These are phyloP conservation scores for Termitomyces sp. DNA, from an alignment of 768 basidiomycete genomes.

Conservation along the genomic window DNA sequence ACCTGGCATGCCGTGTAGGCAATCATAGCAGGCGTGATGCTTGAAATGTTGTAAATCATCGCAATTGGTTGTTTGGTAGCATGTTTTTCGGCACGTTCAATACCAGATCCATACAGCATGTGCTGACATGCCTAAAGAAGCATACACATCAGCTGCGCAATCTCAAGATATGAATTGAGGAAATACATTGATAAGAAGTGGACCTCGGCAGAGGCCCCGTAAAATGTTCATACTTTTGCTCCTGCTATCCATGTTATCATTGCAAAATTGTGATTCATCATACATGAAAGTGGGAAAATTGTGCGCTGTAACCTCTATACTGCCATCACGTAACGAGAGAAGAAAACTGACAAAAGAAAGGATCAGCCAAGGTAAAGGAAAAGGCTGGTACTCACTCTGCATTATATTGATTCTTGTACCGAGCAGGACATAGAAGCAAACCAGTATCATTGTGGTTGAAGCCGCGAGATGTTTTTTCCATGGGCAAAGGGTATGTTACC, in stretches of 20 bases:
- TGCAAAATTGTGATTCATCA: neutral
- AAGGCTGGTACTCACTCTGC: neutral
- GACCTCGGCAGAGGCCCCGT: neutral
- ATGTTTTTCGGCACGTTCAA: neutral
- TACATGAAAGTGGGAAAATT: neutral
- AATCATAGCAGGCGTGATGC: neutral
- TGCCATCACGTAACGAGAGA: neutral
- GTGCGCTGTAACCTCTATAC: neutral
- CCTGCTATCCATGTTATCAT: neutral
- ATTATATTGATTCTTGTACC: neutral
- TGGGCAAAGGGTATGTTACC: neutral
- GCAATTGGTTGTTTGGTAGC: neutral
- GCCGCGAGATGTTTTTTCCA: neutral
- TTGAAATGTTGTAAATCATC: neutral
- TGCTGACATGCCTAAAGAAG: too few species aligned
- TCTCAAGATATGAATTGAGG: neutral
- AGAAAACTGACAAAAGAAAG: neutral
- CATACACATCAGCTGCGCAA: too few species aligned
- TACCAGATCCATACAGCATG: neutral
- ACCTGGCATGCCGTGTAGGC: neutral
- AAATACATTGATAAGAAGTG: neutral
- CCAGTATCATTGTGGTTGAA: neutral
- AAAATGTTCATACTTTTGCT: neutral
- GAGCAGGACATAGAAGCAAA: neutral
- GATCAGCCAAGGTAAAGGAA: neutral